These are phyloP conservation scores for Iris macrosiphon DNA, from an alignment of 106 monocot species.

Conservation along the genomic window DNA sequence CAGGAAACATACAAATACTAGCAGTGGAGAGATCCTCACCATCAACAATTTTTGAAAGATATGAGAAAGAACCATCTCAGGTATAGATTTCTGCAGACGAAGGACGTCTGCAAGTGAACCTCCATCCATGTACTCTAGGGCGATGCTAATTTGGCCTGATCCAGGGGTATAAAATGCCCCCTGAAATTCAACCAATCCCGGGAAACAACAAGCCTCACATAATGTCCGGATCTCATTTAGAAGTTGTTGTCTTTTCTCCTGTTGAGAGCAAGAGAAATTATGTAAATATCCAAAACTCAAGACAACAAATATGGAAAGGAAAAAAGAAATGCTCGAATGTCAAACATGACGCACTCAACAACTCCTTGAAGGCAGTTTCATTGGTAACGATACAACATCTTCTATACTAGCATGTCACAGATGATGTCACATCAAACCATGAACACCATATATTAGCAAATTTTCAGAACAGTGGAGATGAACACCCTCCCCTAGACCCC, in stretches of 20 bases:
- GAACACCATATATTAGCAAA: no score
- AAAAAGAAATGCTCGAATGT: neutral
- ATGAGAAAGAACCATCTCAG: conserved; percentile 61
- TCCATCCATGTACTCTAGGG: conserved; percentile 90
- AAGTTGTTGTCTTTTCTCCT: conserved; percentile 90
- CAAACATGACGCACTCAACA: no score
- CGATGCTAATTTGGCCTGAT: conserved; percentile 86
- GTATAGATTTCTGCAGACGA: conserved; percentile 43
- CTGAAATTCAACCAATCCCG: conserved; percentile 81
- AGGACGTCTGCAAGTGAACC: conserved; percentile 86
- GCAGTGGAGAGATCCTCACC: conserved; percentile 26
- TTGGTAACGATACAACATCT: no score
- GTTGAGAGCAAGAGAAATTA: conserved; percentile 6
- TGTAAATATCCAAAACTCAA: neutral
- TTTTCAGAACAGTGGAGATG: no score
- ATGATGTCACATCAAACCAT: no score
- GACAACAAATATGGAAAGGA: neutral
- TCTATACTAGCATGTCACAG: no score
- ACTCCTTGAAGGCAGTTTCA: no score
- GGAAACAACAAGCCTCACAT: conserved; percentile 72
- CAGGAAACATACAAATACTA: conserved; percentile 5
- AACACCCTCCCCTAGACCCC: no score
- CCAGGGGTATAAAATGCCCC: conserved; percentile 89
- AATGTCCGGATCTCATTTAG: conserved; percentile 83
- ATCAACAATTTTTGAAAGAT: conserved; percentile 57